Conservation (phyloP, 2,329 filamentous ascomycete species). For the Nigrospora oryzae region DNA sequence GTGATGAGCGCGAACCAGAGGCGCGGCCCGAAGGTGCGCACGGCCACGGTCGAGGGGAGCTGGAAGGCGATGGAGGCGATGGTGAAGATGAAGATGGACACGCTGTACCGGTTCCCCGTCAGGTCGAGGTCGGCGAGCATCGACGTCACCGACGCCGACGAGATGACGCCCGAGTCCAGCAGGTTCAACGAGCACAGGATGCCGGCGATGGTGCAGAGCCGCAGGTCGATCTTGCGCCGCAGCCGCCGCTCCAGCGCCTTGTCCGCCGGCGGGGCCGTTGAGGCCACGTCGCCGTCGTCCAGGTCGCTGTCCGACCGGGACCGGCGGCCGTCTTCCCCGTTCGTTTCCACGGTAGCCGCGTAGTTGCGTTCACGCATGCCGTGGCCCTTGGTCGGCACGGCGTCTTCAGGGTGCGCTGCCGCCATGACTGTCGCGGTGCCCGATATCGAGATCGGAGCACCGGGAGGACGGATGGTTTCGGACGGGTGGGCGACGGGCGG, state of each 20-base stretch:
- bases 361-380: too few species aligned
- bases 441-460: too few species aligned
- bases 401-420: too few species aligned
- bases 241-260: conserved; percentile 18
- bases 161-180: conserved; percentile 62
- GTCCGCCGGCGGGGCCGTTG: neutral
- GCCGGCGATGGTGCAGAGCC: conserved; percentile 62
- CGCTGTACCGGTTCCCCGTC: conserved; percentile 57
- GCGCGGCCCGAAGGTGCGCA: conserved; percentile 56
- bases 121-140: conserved; percentile 58
- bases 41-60: conserved; percentile 58
- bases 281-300: neutral
- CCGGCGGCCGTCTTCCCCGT: neutral
- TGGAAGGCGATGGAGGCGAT: conserved; percentile 61
- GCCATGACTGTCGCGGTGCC: too few species aligned
- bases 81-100: conserved; percentile 68
- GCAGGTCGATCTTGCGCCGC: conserved; percentile 56
- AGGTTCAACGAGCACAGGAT: conserved; percentile 63
- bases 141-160: conserved; percentile 59
- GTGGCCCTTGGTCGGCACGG: too few species aligned
- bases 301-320: neutral
- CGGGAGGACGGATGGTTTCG: too few species aligned
- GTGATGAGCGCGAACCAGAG: conserved; percentile 58
- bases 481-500: too few species aligned
- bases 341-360: too few species aligned